phyloP scores from a whole-genome alignment of 78 protist genomes.

The Tieghemostelium lacteum region DNA sequence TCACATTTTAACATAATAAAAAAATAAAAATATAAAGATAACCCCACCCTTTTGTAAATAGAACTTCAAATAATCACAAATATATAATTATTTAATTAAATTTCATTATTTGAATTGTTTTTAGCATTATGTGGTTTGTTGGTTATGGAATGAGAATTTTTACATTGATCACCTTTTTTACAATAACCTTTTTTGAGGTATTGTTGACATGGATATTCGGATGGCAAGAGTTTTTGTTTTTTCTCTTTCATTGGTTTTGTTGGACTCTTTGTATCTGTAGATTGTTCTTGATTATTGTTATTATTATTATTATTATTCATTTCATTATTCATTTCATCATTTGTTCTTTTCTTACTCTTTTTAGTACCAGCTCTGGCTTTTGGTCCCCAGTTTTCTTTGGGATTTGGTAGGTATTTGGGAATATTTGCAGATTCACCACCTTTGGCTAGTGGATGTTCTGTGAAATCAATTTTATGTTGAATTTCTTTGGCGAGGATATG shows the following conservation, averaged over 20 bases:
- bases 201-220: too few species aligned
- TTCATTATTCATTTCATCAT: neutral
- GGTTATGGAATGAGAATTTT: slow-evolving; percentile 12
- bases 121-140: too few species aligned
- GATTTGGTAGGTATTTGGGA: slow-evolving; percentile 81
- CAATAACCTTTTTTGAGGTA: slow-evolving; percentile 3
- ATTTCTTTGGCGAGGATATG: slow-evolving; percentile 33
- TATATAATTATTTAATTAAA: too few species aligned
- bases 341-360: neutral
- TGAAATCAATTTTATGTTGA: slow-evolving; percentile 48
- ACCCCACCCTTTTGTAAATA: too few species aligned
- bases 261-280: too few species aligned
- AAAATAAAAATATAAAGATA: too few species aligned
- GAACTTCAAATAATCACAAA: too few species aligned
- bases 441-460: slow-evolving; percentile 31
- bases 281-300: too few species aligned
- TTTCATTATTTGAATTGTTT: too few species aligned
- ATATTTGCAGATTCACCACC: slow-evolving; percentile 72
- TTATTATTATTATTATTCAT: too few species aligned
- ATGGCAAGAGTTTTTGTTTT: neutral
- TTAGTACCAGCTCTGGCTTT: slow-evolving; percentile 69
- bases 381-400: slow-evolving; percentile 85
- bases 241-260: too few species aligned
- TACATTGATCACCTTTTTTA: slow-evolving; percentile 39
- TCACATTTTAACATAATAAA: too few species aligned